phyloP scores from a whole-genome alignment of 257 asterid species.

The Salvia splendens region DNA sequence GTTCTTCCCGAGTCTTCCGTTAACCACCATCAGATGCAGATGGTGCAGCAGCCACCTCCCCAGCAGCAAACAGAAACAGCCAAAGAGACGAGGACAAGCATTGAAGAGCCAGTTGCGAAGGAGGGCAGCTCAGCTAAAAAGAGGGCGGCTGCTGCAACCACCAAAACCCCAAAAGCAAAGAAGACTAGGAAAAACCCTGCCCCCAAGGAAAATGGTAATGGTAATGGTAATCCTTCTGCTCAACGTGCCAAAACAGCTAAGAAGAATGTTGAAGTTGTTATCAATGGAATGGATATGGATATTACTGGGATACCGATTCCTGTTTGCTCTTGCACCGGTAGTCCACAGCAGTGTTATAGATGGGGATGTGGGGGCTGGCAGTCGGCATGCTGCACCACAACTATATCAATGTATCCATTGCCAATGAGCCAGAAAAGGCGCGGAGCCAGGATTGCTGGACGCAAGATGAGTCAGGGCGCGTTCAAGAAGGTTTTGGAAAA shows the following conservation, averaged over 20 bases:
- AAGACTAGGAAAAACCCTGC: conserved; percentile 58
- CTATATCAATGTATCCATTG: conserved; percentile 87
- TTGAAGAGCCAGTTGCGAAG: conserved; percentile 55
- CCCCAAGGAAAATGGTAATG: conserved; percentile 60
- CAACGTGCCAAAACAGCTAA: conserved; percentile 69
- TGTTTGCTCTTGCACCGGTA: conserved; percentile 88
- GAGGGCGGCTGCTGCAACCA: conserved; percentile 47
- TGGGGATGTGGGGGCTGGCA: conserved; percentile 99
- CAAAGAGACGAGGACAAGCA: conserved; percentile 42
- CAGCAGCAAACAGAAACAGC: conserved; percentile 48
- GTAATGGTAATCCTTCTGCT: conserved; percentile 47
- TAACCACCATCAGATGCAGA: conserved; percentile 58
- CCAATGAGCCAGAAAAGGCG: conserved; percentile 96
- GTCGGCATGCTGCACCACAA: conserved; percentile 93
- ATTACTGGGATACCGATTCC: conserved; percentile 90
- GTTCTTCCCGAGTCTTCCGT: conserved; percentile 68
- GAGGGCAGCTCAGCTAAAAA: conserved; percentile 60
- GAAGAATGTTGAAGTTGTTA: conserved; percentile 74
- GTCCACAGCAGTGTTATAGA: conserved; percentile 93
- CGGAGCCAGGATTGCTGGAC: conserved; percentile 94
- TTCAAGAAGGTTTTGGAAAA: conserved; percentile 94
- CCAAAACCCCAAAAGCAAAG: conserved; percentile 70
- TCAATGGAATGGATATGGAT: conserved; percentile 86
- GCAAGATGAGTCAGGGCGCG: conserved; percentile 98
- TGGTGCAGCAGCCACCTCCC: conserved; percentile 56